Base-by-base conservation (phyloP, 164 flowering plant genomes). In the Litsea cubeba region DNA sequence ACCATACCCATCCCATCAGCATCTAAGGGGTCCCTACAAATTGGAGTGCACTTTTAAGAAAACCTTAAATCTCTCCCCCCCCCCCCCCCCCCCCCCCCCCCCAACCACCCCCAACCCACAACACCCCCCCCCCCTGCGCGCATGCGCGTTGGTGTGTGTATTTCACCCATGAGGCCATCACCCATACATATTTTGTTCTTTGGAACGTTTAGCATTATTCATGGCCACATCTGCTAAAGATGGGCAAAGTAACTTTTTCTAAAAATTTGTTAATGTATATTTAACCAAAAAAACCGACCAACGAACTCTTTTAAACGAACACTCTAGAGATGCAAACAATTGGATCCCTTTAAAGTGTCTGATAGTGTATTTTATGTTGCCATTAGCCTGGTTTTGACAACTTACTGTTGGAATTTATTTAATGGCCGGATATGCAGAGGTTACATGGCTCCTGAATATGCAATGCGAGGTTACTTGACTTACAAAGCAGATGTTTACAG, bases 401-500 rank as follows among this genome's bases (percentile, higher is more conserved):
- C 24, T 22, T 22, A 63, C 12, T 22, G 66, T 63, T 63, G 66
- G 66, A 22, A 24, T 22, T 63, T 63, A 22, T 54, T 54, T 54
- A 20, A 54, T 54, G 60, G n/a, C n/a, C 25, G 66, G 12, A n/a
- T 22, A n/a, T 63, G 66, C 28, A 63, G 66, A 63, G 66, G 66
- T 12, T 63, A 63, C 28, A 63, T 63, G 28, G 66, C 66, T 63
- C 66, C 66, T 23, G 66, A 63, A 63, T 63, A 63, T 63, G 66
- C 66, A 63, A 63, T 75, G 82, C 71, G 82, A 71, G 85, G 85
- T 6, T 75, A 83, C 71, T 40, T 83, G 71, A 83, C 85, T 0
- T 80, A 83, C 49, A 83, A 83, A 67, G 85, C 85, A 65, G 85
- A 83, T 50, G 82, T 83, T 32, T 83, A 83, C 78, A 83, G 83